Evolutionary conservation across 2,329 filamentous ascomycete genomes (phyloP).

Genomic region (Davidsoniella neocaledoniae): DNA sequence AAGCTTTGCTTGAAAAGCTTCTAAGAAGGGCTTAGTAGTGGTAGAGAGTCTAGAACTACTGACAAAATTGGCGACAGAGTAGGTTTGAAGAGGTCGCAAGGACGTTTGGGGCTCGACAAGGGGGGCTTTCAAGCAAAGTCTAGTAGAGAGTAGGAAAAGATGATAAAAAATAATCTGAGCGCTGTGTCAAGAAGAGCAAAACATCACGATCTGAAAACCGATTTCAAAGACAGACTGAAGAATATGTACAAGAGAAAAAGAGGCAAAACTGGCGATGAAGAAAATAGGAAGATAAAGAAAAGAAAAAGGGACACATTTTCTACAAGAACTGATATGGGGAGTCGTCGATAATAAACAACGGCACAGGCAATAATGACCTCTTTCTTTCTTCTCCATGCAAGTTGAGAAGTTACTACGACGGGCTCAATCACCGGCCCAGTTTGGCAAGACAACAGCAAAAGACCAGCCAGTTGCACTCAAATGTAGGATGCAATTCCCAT

Average conservation of each 20-base stretch:
- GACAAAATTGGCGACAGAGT: background rate
- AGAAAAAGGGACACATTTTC: background rate
- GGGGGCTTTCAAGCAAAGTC: conserved; percentile 2
- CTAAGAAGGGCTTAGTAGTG: background rate
- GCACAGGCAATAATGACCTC: too few species aligned
- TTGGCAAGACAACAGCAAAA: too few species aligned
- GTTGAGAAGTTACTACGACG: too few species aligned
- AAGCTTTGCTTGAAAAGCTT: too few species aligned
- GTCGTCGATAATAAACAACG: too few species aligned
- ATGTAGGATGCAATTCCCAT: too few species aligned
- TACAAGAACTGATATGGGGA: too few species aligned
- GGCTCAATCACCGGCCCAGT: too few species aligned
- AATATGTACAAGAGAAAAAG: conserved; percentile 5
- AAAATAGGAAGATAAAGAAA: conserved; percentile 11
- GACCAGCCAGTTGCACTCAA: too few species aligned
- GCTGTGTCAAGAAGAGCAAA: too few species aligned
- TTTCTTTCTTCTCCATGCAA: background rate
- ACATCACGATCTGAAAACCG: background rate
- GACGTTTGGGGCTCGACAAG: background rate
- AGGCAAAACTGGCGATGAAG: background rate
- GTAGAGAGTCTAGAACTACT: background rate
- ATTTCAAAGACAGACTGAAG: conserved; percentile 3
- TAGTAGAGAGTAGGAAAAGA: too few species aligned
- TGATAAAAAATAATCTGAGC: too few species aligned
- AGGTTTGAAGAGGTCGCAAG: background rate